Percentiles rank a stretch among this genome's conserved stretches.
Conservation (phyloP, 2,329 filamentous ascomycete genomes). For the Paecilomyces sp. region DNA sequence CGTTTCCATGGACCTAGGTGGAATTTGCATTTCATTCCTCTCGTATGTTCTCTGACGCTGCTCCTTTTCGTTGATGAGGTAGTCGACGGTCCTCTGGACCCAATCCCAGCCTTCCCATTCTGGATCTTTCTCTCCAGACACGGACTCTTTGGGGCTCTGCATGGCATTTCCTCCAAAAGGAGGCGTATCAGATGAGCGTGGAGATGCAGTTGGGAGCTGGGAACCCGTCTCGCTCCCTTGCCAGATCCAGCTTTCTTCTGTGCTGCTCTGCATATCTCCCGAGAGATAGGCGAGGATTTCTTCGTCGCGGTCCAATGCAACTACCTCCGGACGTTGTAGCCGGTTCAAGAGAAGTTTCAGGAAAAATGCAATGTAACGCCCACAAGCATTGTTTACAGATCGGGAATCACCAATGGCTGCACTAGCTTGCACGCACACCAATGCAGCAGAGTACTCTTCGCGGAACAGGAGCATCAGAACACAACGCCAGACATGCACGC, state of each 20-base stretch:
- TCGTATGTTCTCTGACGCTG: conserved; percentile 11
- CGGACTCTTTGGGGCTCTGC: conserved; percentile 11
- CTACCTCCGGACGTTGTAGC: conserved; percentile 35
- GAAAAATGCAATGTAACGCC: conserved; percentile 77
- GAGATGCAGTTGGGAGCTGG: conserved; percentile 22
- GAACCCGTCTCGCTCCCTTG: conserved; percentile 49
- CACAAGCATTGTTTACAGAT: conserved; percentile 69
- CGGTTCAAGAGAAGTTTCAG: conserved; percentile 58
- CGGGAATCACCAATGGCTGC: conserved; percentile 64
- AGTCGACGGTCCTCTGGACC: conserved; percentile 57
- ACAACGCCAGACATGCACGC: conserved; percentile 81
- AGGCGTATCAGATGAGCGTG: conserved; percentile 9
- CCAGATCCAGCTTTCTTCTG: conserved; percentile 80
- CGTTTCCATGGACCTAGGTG: background rate
- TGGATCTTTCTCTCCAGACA: conserved; percentile 51
- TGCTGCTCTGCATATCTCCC: conserved; percentile 75
- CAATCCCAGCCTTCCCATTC: conserved; percentile 79
- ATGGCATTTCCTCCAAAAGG: conserved; percentile 5
- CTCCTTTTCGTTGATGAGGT: conserved; percentile 42
- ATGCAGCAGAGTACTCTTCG: conserved; percentile 64
- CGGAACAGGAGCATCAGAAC: conserved; percentile 71
- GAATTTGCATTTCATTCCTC: conserved; percentile 4
- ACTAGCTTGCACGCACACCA: conserved; percentile 65
- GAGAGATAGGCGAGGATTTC: conserved; percentile 83
- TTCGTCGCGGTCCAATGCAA: conserved; percentile 60